Evolutionary conservation across 495 filamentous ascomycete species (phyloP).

Genomic region (Penicillium parvum): DNA sequence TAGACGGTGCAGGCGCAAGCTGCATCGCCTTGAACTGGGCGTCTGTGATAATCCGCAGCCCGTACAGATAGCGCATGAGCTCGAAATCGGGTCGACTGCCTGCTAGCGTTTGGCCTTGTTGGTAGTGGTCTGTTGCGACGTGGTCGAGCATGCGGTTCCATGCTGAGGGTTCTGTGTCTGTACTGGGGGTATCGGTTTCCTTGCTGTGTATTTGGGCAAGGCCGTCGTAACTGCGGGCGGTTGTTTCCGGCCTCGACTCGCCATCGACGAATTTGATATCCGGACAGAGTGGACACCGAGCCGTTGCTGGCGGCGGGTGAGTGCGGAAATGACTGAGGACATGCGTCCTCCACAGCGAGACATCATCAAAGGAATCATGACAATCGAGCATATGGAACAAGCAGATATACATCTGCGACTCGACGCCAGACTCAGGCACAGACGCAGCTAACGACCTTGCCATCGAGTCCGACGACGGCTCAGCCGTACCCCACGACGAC

Average conservation of each 20-base stretch:
- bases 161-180: slow-evolving; percentile 13
- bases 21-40: slow-evolving; percentile 46
- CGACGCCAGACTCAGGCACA: neutral
- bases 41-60: slow-evolving; percentile 38
- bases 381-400: slow-evolving; percentile 45
- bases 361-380: slow-evolving; percentile 35
- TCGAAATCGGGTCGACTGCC: slow-evolving; percentile 42
- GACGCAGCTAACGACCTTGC: neutral
- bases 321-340: slow-evolving; percentile 42
- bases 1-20: slow-evolving; percentile 38
- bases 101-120: slow-evolving; percentile 37
- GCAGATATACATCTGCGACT: slow-evolving; percentile 31
- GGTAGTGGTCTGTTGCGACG: slow-evolving; percentile 34
- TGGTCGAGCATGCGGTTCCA: slow-evolving; percentile 43
- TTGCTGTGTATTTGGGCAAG: neutral
- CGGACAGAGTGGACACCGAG: slow-evolving; percentile 40
- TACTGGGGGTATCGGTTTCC: neutral
- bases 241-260: neutral
- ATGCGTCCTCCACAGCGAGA: slow-evolving; percentile 37
- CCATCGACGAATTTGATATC: slow-evolving; percentile 31
- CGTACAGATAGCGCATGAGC: slow-evolving; percentile 44
- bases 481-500: slow-evolving; percentile 21
- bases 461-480: slow-evolving; percentile 7
- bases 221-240: neutral
- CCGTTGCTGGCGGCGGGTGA: slow-evolving; percentile 33